Evolutionary conservation across 2,329 filamentous ascomycete species (phyloP).

Genomic region (Scytalidium sp.): DNA sequence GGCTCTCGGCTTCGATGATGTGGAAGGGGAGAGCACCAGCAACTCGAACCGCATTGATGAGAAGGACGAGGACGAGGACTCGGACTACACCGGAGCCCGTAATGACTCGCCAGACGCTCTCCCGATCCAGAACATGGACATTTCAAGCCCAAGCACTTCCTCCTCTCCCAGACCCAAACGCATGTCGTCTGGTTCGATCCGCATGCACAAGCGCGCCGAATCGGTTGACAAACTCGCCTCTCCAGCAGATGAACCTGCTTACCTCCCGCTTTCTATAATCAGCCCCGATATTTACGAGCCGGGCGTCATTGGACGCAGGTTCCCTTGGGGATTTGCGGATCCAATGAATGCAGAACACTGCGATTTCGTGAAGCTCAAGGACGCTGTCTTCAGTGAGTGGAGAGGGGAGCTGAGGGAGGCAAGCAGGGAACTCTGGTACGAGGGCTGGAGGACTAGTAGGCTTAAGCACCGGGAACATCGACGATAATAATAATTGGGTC

Average conservation of each 20-base stretch:
- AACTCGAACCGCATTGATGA: slow-evolving; percentile 50
- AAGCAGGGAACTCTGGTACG: slow-evolving; percentile 91
- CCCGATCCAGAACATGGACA: slow-evolving; percentile 28
- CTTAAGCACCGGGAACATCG: slow-evolving; percentile 31
- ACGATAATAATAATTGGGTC: not conserved
- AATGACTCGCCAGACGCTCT: slow-evolving; percentile 32
- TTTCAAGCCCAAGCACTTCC: slow-evolving; percentile 9
- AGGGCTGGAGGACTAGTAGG: slow-evolving; percentile 82
- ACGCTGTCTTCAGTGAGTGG: slow-evolving; percentile 93
- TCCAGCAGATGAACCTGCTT: slow-evolving; percentile 56
- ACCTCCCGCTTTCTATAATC: slow-evolving; percentile 87
- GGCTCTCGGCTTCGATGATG: slow-evolving; percentile 77
- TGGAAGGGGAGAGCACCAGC: slow-evolving; percentile 57
- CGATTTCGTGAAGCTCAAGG: slow-evolving; percentile 87
- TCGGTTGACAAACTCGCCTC: slow-evolving; percentile 39
- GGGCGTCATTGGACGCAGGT: slow-evolving; percentile 75
- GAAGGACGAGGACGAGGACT: slow-evolving; percentile 44
- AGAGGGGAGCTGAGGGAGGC: slow-evolving; percentile 85
- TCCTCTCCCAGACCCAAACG: slow-evolving; percentile 30
- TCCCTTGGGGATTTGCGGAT: slow-evolving; percentile 96
- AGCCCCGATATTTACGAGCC: slow-evolving; percentile 90
- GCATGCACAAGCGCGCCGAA: slow-evolving; percentile 18
- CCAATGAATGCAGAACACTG: slow-evolving; percentile 90
- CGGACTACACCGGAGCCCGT: slow-evolving; percentile 23
- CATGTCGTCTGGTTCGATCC: slow-evolving; percentile 27